phyloP scores from a whole-genome alignment of 345 rosid genomes.

The Draba incana region DNA sequence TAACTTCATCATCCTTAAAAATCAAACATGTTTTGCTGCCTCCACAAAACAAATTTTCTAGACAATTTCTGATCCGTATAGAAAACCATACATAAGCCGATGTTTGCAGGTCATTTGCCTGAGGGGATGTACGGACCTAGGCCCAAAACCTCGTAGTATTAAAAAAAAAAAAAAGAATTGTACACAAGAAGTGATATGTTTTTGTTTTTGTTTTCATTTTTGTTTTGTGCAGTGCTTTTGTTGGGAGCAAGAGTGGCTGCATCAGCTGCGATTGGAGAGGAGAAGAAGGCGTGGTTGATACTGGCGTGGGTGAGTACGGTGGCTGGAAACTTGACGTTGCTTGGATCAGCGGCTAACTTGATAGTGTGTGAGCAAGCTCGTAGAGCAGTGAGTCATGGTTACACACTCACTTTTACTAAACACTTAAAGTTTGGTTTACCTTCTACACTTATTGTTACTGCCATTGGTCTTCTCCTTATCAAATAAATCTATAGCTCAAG shows the following conservation, averaged over 20 bases:
- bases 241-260: constrained; percentile 74
- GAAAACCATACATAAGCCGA: too few species aligned
- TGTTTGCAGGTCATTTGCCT: too few species aligned
- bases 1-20: constrained; percentile 25
- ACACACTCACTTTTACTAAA: constrained; percentile 68
- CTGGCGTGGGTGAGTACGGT: constrained; percentile 90
- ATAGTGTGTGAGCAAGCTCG: constrained; percentile 89
- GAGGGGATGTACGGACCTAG: too few species aligned
- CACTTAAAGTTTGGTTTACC: constrained; percentile 82
- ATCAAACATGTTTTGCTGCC: constrained; percentile 23
- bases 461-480: constrained; percentile 62
- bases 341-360: constrained; percentile 90
- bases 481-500: constrained; percentile 37
- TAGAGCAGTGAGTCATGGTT: constrained; percentile 51
- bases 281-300: constrained; percentile 82
- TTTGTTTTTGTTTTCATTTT: background rate
- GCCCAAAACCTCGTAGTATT: too few species aligned
- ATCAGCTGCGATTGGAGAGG: constrained; percentile 58
- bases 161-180: too few species aligned
- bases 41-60: too few species aligned
- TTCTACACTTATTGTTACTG: constrained; percentile 69
- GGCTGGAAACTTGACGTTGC: constrained; percentile 77
- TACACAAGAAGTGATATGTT: too few species aligned
- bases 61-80: too few species aligned
- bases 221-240: constrained; percentile 57